Percentiles rank a stretch among this genome's conserved stretches.
These are phyloP conservation scores for Chlamydomonas incerta DNA, from an alignment of 139 green algal species.

Conservation along the genomic window DNA sequence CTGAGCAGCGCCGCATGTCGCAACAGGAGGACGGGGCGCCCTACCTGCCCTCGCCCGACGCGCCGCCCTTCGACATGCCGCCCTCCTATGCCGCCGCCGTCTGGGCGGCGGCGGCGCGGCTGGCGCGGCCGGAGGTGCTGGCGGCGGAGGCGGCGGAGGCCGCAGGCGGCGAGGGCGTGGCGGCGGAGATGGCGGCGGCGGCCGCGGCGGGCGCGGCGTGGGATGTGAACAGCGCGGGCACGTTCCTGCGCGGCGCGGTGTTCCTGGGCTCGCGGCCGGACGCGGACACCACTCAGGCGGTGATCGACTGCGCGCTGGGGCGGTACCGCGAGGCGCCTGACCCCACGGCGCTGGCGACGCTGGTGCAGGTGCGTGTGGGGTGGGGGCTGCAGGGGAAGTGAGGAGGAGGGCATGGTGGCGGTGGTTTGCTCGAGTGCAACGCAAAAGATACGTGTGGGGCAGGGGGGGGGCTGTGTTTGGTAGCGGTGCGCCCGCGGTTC, in stretches of 20 bases:
- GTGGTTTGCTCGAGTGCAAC: too few species aligned
- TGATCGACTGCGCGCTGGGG: slow-evolving; percentile 23
- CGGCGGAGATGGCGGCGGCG: neutral
- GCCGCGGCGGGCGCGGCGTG: neutral
- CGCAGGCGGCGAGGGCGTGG: too few species aligned
- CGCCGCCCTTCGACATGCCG: too few species aligned
- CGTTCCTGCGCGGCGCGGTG: slow-evolving; percentile 1
- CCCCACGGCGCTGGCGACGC: neutral
- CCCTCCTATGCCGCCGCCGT: neutral
- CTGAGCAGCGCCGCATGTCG: neutral
- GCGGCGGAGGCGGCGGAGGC: too few species aligned
- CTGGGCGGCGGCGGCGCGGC: neutral
- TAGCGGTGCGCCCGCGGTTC: too few species aligned
- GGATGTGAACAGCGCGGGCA: neutral
- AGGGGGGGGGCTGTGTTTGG: too few species aligned
- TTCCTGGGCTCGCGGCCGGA: slow-evolving; percentile 8
- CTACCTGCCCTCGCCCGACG: neutral
- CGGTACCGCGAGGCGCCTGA: slow-evolving; percentile 1
- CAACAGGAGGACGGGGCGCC: too few species aligned
- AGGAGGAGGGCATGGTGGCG: neutral
- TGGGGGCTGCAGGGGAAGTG: neutral
- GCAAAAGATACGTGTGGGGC: too few species aligned
- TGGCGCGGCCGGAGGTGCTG: too few species aligned
- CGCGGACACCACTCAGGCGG: neutral
- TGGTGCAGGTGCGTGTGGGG: slow-evolving; percentile 16